These are phyloP conservation scores for Trichophyton mentagrophytes DNA, from an alignment of 2,329 filamentous ascomycete genomes.

Conservation along the genomic window DNA sequence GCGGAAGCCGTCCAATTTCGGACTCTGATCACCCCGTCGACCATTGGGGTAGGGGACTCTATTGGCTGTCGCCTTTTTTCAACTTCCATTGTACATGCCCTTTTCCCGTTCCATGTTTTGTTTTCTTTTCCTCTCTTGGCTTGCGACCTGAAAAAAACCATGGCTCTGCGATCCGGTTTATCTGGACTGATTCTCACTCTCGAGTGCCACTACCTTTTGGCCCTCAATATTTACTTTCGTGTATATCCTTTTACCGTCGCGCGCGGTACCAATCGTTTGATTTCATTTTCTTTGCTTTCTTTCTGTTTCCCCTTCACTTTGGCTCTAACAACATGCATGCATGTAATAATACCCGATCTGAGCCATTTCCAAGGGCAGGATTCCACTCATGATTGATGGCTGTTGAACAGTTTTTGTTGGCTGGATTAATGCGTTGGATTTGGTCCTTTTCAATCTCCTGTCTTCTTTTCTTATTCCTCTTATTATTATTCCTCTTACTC, in stretches of 20 bases:
- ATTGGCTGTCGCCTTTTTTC: background rate
- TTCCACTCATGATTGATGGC: constrained; percentile 4
- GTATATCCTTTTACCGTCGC: background rate
- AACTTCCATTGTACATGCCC: background rate
- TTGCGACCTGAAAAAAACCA: background rate
- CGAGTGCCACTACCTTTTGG: background rate
- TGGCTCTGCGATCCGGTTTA: background rate
- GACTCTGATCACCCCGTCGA: background rate
- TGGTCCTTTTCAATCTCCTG: background rate
- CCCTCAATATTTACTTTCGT: background rate
- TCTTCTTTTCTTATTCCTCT: background rate
- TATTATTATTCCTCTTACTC: no score
- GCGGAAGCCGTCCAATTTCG: background rate
- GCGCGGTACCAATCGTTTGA: background rate
- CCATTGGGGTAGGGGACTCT: background rate
- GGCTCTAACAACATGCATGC: background rate
- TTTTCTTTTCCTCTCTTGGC: background rate
- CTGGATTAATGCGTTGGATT: constrained; percentile 1
- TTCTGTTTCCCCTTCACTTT: background rate
- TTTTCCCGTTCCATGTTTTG: background rate
- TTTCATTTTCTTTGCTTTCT: background rate
- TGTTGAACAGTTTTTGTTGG: constrained; percentile 3
- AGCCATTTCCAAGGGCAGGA: background rate
- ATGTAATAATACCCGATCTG: constrained; percentile 2
- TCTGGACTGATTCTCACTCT: background rate